These are phyloP conservation scores for Debaryomyces fabryi DNA, from an alignment of 1,139 yeast genomes.

Conservation along the genomic window DNA sequence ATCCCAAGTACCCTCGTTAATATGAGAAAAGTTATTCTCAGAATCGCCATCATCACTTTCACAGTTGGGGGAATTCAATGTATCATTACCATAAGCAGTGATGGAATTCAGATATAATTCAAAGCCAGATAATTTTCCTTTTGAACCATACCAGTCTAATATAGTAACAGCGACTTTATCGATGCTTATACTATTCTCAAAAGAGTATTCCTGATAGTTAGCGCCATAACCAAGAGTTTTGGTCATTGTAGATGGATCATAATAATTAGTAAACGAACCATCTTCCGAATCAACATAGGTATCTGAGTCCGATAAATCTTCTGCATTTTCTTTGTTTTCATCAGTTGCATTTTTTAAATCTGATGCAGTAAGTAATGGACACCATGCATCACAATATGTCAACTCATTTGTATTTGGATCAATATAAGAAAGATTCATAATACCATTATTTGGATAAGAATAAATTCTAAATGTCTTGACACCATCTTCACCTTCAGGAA, in stretches of 20 bases:
- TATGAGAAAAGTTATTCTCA: constrained; percentile 35
- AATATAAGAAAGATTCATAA: constrained; percentile 85
- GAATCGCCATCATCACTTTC: constrained; percentile 31
- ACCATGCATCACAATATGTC: constrained; percentile 79
- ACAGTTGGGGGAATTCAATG: constrained; percentile 70
- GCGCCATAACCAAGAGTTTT: constrained; percentile 52
- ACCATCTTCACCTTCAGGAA: constrained; percentile 57
- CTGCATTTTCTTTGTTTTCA: constrained; percentile 20
- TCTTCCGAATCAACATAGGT: constrained; percentile 34
- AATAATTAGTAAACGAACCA: constrained; percentile 42
- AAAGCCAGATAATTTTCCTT: constrained; percentile 72
- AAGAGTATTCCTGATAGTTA: constrained; percentile 76
- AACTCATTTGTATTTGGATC: constrained; percentile 67
- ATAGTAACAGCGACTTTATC: constrained; percentile 66
- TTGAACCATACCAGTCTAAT: constrained; percentile 67
- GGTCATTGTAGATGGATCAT: constrained; percentile 42
- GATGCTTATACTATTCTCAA: constrained; percentile 70
- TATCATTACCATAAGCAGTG: constrained; percentile 68
- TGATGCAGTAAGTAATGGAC: constrained; percentile 58
- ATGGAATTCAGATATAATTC: constrained; percentile 71
- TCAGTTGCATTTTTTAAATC: constrained; percentile 30
- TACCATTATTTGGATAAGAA: constrained; percentile 81
- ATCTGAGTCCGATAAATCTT: constrained; percentile 16
- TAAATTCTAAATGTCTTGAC: constrained; percentile 71
- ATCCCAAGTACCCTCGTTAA: constrained; percentile 36